These are phyloP conservation scores for Salmacisia buchloeana DNA, from an alignment of 1,284 basidiomycete genomes.

Conservation along the genomic window DNA sequence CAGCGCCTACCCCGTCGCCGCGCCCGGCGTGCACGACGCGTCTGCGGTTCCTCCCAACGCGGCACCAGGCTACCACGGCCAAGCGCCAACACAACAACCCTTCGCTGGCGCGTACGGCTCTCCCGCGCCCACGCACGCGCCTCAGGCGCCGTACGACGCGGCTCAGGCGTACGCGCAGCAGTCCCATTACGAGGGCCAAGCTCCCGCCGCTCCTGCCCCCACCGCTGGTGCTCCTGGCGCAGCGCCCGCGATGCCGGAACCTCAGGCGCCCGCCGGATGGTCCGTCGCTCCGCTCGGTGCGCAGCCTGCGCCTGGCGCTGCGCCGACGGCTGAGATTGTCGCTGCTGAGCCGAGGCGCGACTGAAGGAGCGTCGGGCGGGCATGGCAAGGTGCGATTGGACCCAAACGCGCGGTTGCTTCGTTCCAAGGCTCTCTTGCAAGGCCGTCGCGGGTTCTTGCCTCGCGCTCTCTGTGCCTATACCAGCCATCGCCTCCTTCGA, in stretches of 20 bases:
- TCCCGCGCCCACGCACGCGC: background rate
- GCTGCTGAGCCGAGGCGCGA: background rate
- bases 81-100: background rate
- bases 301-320: background rate
- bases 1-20: background rate
- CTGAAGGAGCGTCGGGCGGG: background rate
- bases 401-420: background rate
- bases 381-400: background rate
- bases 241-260: background rate
- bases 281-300: background rate
- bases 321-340: slow-evolving; percentile 3
- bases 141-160: background rate
- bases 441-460: no score
- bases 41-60: background rate
- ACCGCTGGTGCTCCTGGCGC: slow-evolving; percentile 1
- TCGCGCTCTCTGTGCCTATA: no score
- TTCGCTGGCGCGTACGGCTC: slow-evolving; percentile 1
- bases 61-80: background rate
- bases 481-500: no score
- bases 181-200: background rate
- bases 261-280: background rate
- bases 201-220: background rate
- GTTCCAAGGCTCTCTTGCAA: no score
- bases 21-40: background rate
- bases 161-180: slow-evolving; percentile 3